A percentile compares a stretch with the other conserved stretches of the same genome.
phyloP scores from a whole-genome alignment of 1,139 yeast species.

The Trichomonascaceae sp. region DNA sequence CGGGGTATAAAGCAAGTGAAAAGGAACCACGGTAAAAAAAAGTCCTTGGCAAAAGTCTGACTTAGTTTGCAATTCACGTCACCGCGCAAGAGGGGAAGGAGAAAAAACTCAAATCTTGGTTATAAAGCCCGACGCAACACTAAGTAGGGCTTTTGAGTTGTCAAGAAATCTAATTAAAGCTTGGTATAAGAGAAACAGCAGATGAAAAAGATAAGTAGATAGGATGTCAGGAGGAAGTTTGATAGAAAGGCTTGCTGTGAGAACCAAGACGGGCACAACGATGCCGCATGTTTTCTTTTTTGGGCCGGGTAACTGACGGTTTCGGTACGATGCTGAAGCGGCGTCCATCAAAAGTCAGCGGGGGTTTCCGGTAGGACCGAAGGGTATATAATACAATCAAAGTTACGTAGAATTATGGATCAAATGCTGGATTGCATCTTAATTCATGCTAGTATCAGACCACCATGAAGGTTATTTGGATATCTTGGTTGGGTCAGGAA shows the following conservation, averaged over 20 bases:
- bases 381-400: not conserved
- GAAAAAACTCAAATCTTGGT: not conserved
- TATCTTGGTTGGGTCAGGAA: not conserved
- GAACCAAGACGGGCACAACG: slow-evolving; percentile 1
- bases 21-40: not conserved
- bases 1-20: not conserved
- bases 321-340: not conserved
- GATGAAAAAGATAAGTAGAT: not conserved
- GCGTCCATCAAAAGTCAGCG: not conserved
- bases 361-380: not conserved
- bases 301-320: not conserved
- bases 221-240: not conserved
- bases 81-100: not conserved
- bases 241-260: not conserved
- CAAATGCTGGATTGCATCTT: not conserved
- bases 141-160: too few relatives aligned
- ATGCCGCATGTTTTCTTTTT: slow-evolving; percentile 9
- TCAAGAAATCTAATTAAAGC: not conserved
- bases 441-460: not conserved
- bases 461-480: not conserved
- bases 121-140: not conserved
- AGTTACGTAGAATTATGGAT: not conserved
- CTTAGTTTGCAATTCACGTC: not conserved
- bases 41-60: not conserved
- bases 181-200: not conserved